Percentiles rank a stretch among this genome's conserved stretches.
phyloP scores from a whole-genome alignment of 192 early-diverging fungal species.

The Pecoramyces ruminantium region DNA sequence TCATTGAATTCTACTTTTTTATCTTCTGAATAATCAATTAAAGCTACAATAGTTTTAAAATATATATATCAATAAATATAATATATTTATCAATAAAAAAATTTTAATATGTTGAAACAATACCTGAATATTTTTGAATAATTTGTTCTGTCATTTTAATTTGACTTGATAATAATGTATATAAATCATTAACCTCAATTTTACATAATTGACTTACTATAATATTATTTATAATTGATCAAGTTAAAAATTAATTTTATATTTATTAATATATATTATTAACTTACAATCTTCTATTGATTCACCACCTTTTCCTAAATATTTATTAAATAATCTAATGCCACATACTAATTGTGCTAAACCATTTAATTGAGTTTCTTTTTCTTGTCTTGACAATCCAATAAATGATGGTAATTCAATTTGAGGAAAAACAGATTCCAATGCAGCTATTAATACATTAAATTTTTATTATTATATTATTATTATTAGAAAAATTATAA shows the following conservation, averaged over 20 bases:
- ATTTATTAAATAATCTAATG: constrained; percentile 39
- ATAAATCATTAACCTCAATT: background rate
- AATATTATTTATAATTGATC: too few species aligned
- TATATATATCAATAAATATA: too few species aligned
- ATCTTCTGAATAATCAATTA: background rate
- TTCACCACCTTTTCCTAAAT: constrained; percentile 39
- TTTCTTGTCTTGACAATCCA: constrained; percentile 23
- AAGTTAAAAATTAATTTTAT: too few species aligned
- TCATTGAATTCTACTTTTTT: background rate
- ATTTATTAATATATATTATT: too few species aligned
- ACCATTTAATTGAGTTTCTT: constrained; percentile 40
- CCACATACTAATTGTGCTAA: constrained; percentile 36
- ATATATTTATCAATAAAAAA: too few species aligned
- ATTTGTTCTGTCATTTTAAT: background rate
- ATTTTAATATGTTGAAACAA: too few species aligned
- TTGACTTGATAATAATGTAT: background rate
- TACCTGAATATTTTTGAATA: background rate
- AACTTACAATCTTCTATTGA: constrained; percentile 28
- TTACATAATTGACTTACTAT: background rate
- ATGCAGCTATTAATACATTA: constrained; percentile 15
- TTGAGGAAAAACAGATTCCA: constrained; percentile 46
- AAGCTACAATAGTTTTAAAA: background rate
- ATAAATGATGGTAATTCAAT: constrained; percentile 34
- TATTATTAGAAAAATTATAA: too few species aligned
- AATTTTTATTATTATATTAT: background rate